A percentile compares a stretch with the other conserved stretches of the same genome.
Conservation (phyloP, 495 filamentous ascomycete species). For the Barbatosphaeria neglecta region DNA sequence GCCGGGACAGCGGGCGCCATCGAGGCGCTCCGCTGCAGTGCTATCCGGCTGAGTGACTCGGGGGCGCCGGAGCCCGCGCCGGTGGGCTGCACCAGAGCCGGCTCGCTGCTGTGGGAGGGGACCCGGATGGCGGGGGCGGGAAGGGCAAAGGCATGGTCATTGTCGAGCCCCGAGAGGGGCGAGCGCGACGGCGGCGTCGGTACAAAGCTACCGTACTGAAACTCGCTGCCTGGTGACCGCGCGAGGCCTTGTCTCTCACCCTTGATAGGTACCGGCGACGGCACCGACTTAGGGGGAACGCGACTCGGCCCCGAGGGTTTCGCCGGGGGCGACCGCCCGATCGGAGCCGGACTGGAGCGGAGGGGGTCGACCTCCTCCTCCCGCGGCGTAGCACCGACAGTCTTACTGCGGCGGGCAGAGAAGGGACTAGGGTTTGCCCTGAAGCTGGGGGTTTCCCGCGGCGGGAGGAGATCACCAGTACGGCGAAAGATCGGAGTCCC, state of each 20-base stretch:
- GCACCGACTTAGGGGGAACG: slow-evolving; percentile 7
- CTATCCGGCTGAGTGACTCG: slow-evolving; percentile 2
- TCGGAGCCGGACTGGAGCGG: slow-evolving; percentile 9
- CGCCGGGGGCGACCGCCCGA: slow-evolving; percentile 13
- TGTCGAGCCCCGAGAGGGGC: slow-evolving; percentile 31
- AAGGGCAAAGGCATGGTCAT: slow-evolving; percentile 42
- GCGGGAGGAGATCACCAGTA: slow-evolving; percentile 7
- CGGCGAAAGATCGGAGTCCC: slow-evolving; percentile 31
- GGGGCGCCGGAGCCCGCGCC: slow-evolving; percentile 2
- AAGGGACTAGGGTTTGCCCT: not conserved
- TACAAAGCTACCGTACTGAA: slow-evolving; percentile 66
- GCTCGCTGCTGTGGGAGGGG: slow-evolving; percentile 29
- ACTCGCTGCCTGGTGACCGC: slow-evolving; percentile 15
- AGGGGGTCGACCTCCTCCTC: slow-evolving; percentile 12
- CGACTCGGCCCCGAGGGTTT: slow-evolving; percentile 11
- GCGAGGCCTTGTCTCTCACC: slow-evolving; percentile 21
- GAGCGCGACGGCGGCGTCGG: slow-evolving; percentile 43
- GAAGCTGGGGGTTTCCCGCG: slow-evolving; percentile 8
- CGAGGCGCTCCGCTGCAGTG: slow-evolving; percentile 13
- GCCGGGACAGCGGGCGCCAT: slow-evolving; percentile 5
- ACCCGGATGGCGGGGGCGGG: slow-evolving; percentile 62
- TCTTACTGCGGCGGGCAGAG: not conserved
- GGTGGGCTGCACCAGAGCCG: not conserved
- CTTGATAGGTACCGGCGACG: slow-evolving; percentile 4
- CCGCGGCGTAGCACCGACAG: not conserved